Percentiles rank a stretch among this genome's conserved stretches.
Conservation (phyloP, 2,329 filamentous ascomycete species). For the Aspergillus candidus region DNA sequence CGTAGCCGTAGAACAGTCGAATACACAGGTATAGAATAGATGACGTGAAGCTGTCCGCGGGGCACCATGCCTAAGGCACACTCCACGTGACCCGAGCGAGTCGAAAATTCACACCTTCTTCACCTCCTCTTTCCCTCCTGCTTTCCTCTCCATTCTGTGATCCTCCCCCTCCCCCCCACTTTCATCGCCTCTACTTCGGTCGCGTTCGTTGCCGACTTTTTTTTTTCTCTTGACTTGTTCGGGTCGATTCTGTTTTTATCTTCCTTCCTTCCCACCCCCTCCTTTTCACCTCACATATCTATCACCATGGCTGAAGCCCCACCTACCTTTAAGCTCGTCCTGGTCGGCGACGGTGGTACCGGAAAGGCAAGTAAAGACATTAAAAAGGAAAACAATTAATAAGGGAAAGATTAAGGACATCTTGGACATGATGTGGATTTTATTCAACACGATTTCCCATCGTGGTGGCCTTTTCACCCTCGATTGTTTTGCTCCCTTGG, state of each 20-base stretch:
- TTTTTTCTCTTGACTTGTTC: constrained; percentile 9
- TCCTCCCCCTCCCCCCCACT: constrained; percentile 10
- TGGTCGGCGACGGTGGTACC: constrained; percentile 98
- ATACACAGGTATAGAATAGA: too few species aligned
- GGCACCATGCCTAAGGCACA: constrained; percentile 17
- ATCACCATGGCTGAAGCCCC: constrained; percentile 57
- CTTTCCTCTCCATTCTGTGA: constrained; percentile 16
- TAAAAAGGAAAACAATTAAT: too few species aligned
- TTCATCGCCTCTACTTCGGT: constrained; percentile 12
- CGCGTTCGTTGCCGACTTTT: constrained; percentile 18
- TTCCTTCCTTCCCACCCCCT: constrained; percentile 8
- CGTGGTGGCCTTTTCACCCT: background rate
- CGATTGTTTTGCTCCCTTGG: constrained; percentile 4
- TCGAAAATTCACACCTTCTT: constrained; percentile 21
- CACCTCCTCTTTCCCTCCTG: constrained; percentile 25
- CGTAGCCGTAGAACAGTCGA: too few species aligned
- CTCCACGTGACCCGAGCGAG: constrained; percentile 18
- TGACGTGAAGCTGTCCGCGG: constrained; percentile 6
- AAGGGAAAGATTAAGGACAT: too few species aligned
- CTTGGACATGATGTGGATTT: too few species aligned
- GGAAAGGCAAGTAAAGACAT: constrained; percentile 70
- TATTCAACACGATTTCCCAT: too few species aligned
- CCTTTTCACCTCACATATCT: constrained; percentile 19
- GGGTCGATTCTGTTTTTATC: constrained; percentile 8
- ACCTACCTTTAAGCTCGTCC: constrained; percentile 98